phyloP scores from a whole-genome alignment of 495 filamentous ascomycete genomes.

The Apiosordaria backusii region DNA sequence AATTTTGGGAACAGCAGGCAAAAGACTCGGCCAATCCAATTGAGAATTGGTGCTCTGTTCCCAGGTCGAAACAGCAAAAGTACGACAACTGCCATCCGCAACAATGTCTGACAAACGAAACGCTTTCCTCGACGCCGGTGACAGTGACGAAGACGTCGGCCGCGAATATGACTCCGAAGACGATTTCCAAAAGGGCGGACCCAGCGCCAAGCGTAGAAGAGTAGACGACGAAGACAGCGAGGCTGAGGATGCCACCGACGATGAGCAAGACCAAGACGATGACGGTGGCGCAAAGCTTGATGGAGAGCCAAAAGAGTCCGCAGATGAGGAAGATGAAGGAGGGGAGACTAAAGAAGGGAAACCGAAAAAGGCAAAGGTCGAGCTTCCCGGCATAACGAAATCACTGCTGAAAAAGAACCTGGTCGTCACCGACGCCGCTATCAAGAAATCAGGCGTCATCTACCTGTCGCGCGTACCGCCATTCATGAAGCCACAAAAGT shows the following conservation, averaged over 20 bases:
- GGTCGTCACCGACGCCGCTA: slow-evolving; percentile 52
- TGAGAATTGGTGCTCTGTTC: neutral
- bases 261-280: slow-evolving; percentile 25
- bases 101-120: slow-evolving; percentile 72
- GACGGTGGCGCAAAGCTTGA: slow-evolving; percentile 6
- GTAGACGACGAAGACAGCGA: slow-evolving; percentile 44
- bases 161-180: slow-evolving; percentile 69
- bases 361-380: slow-evolving; percentile 21
- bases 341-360: slow-evolving; percentile 21
- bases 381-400: slow-evolving; percentile 46
- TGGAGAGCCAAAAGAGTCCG: slow-evolving; percentile 20
- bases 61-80: neutral
- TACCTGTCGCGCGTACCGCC: slow-evolving; percentile 91
- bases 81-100: neutral
- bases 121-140: slow-evolving; percentile 66
- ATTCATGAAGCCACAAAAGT: slow-evolving; percentile 84
- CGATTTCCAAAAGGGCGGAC: slow-evolving; percentile 60
- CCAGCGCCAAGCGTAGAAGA: slow-evolving; percentile 65
- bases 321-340: slow-evolving; percentile 25
- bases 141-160: slow-evolving; percentile 63
- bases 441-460: slow-evolving; percentile 69
- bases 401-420: slow-evolving; percentile 58
- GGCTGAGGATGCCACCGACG: slow-evolving; percentile 31
- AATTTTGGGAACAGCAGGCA: neutral
- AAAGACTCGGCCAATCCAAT: neutral